Evolutionary conservation across 352 stramenopile genomes (phyloP), one percentile per base, ranked within the genome.

Genomic region (Phytophthora fragariaefolia): DNA sequence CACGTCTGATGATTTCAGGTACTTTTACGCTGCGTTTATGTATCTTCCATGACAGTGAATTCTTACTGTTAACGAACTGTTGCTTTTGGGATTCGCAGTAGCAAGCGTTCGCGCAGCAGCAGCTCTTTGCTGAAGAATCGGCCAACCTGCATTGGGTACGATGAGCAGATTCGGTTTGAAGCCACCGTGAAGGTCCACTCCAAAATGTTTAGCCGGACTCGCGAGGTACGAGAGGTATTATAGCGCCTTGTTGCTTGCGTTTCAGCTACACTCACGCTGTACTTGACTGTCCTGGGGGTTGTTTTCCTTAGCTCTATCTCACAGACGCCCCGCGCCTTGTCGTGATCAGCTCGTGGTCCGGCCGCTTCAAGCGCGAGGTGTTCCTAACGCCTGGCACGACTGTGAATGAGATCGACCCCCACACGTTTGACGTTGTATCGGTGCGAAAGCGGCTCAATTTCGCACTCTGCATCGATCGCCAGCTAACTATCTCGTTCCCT

Each of bases 341-440:
- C 20, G 55, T 91, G 12, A 66, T 92, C 43, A 87, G 86, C 63
- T 88, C 80, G 8, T 92, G 77, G 74, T 87, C 81, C 22, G 80
- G 77, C 49, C 85, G 83, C 38, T 89, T 89, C 58, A 94, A 94
- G 69, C 80, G 80, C 43, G 86, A 93, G 52, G 72, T 92, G 47
- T 71, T 80, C 30, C 66, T 94, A 49, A 83, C 82, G 4, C 65
- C 73, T 15, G 73, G 87, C 62, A 90, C 82, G 8, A 90, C 84
- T 26, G 78, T 92, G 47, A 93, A 86, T 43, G 71, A 85, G 15
- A 83, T 90, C 38, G 83, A 85, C 24, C 80, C 76, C 6, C 79
- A 94, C 52, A 92, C 86, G 42, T 92, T 94, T 40, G 86, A 94
- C 32, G 69, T 94, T 53, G 79, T 90, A 59, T 71, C 84, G 74